Evolutionary conservation across 2,329 filamentous ascomycete species (phyloP).

Genomic region (Fusarium papillatum): DNA sequence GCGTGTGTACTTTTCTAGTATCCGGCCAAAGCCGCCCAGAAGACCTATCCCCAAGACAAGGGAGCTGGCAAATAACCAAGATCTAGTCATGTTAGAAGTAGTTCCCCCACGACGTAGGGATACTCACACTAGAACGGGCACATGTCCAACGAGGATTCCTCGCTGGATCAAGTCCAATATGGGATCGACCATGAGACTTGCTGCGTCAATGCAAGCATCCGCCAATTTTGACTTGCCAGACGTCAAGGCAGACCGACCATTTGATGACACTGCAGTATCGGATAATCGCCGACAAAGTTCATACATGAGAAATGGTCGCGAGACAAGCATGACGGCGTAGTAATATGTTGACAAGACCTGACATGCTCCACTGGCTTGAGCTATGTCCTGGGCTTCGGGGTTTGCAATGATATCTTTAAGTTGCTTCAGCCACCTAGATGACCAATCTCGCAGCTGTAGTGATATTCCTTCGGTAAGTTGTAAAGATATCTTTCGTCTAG

Average conservation of each 20-base stretch:
- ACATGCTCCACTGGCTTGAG: conserved; percentile 60
- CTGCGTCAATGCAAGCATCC: conserved; percentile 68
- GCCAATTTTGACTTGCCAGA: conserved; percentile 64
- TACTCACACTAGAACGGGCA: conserved; percentile 65
- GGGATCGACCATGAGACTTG: conserved; percentile 65
- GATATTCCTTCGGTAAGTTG: conserved; percentile 68
- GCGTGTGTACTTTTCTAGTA: conserved; percentile 63
- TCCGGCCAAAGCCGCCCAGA: conserved; percentile 64
- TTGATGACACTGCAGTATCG: conserved; percentile 42
- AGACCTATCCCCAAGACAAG: conserved; percentile 66
- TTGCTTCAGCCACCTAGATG: conserved; percentile 59
- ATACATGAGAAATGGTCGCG: conserved; percentile 69
- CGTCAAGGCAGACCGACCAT: conserved; percentile 39
- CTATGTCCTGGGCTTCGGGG: conserved; percentile 35
- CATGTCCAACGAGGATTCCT: conserved; percentile 57
- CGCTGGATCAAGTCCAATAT: conserved; percentile 59
- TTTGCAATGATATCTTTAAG: conserved; percentile 55
- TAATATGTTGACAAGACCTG: conserved; percentile 67
- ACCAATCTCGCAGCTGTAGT: conserved; percentile 65
- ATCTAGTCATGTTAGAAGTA: conserved; percentile 48
- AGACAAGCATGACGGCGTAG: conserved; percentile 70
- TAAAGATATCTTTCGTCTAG: conserved; percentile 64
- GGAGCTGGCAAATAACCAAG: conserved; percentile 67
- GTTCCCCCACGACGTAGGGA: too few species aligned
- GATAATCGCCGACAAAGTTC: conserved; percentile 62